Conservation (phyloP, 768 basidiomycete genomes). For the Pisolithus tinctorius region DNA sequence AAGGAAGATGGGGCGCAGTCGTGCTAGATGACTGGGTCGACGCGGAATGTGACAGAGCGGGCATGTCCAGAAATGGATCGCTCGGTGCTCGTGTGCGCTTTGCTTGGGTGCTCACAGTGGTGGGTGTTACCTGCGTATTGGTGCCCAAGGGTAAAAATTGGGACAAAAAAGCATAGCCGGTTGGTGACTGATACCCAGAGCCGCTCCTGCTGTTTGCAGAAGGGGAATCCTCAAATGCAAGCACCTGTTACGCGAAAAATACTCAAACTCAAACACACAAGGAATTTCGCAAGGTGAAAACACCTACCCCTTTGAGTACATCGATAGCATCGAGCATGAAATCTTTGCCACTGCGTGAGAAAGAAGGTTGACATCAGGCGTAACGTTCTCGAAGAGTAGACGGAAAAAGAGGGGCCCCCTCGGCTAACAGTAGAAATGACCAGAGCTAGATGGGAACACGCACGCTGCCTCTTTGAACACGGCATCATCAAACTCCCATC, state of each 20-base stretch:
- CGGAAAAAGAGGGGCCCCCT: not conserved
- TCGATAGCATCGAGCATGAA: conserved; percentile 92
- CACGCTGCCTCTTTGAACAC: conserved; percentile 93
- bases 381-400: not conserved
- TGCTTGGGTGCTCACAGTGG: conserved; percentile 38
- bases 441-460: conserved; percentile 29
- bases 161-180: conserved; percentile 48
- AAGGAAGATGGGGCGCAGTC: conserved; percentile 26
- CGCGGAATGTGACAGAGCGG: conserved; percentile 48
- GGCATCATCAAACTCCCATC: conserved; percentile 93
- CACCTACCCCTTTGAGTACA: conserved; percentile 82
- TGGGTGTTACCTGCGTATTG: conserved; percentile 24
- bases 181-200: conserved; percentile 30
- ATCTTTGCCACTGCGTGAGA: conserved; percentile 68
- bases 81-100: conserved; percentile 71
- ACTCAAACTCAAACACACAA: conserved; percentile 5
- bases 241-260: conserved; percentile 31
- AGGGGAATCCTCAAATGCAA: conserved; percentile 70
- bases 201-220: conserved; percentile 26
- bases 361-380: conserved; percentile 1
- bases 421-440: not conserved
- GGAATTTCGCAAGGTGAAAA: conserved; percentile 10
- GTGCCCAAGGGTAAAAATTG: conserved; percentile 39
- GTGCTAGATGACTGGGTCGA: conserved; percentile 40
- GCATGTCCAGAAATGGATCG: conserved; percentile 76